Percentiles rank a stretch among this genome's conserved stretches.
phyloP scores from a whole-genome alignment of 2,329 filamentous ascomycete species.

The Colletotrichum eleusines region DNA sequence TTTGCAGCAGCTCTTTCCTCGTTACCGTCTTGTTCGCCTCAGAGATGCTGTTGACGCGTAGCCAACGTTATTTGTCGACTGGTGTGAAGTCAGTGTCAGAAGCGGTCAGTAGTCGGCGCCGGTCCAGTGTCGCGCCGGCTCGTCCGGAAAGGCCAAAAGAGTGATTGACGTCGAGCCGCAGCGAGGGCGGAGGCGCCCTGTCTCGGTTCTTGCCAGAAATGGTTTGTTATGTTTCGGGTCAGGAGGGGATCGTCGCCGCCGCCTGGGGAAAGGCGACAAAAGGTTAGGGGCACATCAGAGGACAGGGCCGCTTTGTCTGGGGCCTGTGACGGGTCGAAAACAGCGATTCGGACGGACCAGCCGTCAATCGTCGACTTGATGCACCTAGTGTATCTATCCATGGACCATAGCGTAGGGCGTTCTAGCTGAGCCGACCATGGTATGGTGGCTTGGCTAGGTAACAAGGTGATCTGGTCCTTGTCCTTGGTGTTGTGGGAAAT shows the following conservation, averaged over 20 bases:
- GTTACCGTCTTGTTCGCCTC: constrained; percentile 9
- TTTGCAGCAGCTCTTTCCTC: background rate
- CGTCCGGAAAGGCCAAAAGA: constrained; percentile 9
- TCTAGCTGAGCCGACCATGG: background rate
- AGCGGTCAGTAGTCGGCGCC: constrained; percentile 30
- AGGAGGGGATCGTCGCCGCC: constrained; percentile 21
- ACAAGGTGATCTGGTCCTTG: background rate
- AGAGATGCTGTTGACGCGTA: background rate
- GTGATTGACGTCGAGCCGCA: constrained; percentile 4
- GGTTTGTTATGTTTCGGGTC: constrained; percentile 40
- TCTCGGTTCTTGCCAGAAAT: constrained; percentile 19
- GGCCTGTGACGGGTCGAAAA: constrained; percentile 36
- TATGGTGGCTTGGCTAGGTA: background rate
- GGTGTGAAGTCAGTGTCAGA: constrained; percentile 19
- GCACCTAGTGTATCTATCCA: background rate
- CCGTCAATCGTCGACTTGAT: background rate
- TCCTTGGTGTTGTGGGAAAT: background rate
- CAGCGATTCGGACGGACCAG: constrained; percentile 31
- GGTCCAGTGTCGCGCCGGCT: constrained; percentile 32
- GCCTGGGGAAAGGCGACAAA: constrained; percentile 17
- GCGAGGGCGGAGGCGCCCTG: constrained; percentile 23
- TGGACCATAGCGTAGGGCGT: constrained; percentile 1
- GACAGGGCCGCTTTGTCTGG: constrained; percentile 9
- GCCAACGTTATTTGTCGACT: constrained; percentile 6
- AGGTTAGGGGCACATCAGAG: constrained; percentile 13